Evolutionary conservation across 2,329 filamentous ascomycete species (phyloP).

Genomic region (Chrysosphaeria jannelii): DNA sequence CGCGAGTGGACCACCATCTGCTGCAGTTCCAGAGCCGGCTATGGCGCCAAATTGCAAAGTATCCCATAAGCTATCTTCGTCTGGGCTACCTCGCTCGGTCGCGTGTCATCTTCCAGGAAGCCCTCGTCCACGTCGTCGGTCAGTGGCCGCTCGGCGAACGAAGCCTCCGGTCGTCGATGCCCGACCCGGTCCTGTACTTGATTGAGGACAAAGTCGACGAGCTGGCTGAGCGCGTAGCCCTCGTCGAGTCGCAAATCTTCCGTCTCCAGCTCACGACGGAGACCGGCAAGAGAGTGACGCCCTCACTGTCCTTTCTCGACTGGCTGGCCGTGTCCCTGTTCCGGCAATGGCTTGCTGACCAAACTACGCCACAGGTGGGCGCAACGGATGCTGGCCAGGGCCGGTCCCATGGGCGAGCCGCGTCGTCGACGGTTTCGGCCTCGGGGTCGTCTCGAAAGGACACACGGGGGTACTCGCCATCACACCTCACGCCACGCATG

Average conservation of each 20-base stretch:
- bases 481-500: background rate
- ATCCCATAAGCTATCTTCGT: constrained; percentile 73
- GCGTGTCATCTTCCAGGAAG: constrained; percentile 61
- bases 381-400: constrained; percentile 5
- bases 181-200: constrained; percentile 51
- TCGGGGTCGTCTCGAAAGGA: too few species aligned
- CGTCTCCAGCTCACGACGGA: constrained; percentile 50
- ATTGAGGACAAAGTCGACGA: constrained; percentile 92
- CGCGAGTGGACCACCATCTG: constrained; percentile 75
- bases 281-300: constrained; percentile 55
- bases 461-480: too few species aligned
- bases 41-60: constrained; percentile 92
- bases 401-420: constrained; percentile 4
- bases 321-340: constrained; percentile 75
- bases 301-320: constrained; percentile 53
- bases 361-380: constrained; percentile 41
- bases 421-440: background rate
- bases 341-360: constrained; percentile 77
- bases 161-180: constrained; percentile 43
- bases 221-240: constrained; percentile 51
- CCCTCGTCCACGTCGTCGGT: constrained; percentile 75
- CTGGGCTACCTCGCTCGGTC: constrained; percentile 64
- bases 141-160: constrained; percentile 67
- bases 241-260: constrained; percentile 58
- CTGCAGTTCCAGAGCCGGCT: constrained; percentile 71